phyloP scores from a whole-genome alignment of 1,284 basidiomycete genomes.

The Irpex sp. region DNA sequence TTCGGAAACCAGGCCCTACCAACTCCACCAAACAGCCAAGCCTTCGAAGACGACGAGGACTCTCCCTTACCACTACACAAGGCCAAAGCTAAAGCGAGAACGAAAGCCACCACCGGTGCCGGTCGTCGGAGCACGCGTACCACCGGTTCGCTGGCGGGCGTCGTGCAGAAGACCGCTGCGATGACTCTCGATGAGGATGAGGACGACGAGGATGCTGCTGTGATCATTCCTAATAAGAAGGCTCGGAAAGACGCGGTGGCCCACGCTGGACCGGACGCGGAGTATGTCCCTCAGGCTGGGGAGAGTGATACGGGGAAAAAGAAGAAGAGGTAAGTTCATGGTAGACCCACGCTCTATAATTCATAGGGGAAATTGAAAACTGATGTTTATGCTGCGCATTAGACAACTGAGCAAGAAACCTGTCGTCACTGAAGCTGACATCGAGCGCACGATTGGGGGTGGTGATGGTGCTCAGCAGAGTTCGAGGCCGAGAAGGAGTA shows the following conservation, averaged over 20 bases:
- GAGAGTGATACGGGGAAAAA: slow-evolving; percentile 36
- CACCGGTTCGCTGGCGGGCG: background rate
- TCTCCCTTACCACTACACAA: background rate
- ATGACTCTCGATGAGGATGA: slow-evolving; percentile 10
- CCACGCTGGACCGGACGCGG: slow-evolving; percentile 15
- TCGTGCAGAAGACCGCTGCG: slow-evolving; percentile 4
- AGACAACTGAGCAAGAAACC: slow-evolving; percentile 42
- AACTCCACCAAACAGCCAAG: background rate
- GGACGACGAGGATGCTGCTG: slow-evolving; percentile 27
- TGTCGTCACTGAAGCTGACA: slow-evolving; percentile 41
- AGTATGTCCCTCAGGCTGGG: slow-evolving; percentile 24
- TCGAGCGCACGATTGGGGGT: slow-evolving; percentile 25
- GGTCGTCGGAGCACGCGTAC: background rate
- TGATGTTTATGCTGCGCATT: background rate
- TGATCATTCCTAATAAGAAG: slow-evolving; percentile 29
- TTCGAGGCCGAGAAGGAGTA: slow-evolving; percentile 15
- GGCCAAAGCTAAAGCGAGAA: background rate
- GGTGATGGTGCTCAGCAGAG: slow-evolving; percentile 16
- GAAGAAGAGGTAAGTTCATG: slow-evolving; percentile 38
- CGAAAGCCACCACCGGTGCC: background rate
- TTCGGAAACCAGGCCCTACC: background rate
- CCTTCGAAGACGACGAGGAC: background rate
- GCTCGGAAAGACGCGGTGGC: slow-evolving; percentile 20
- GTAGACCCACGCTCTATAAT: background rate
- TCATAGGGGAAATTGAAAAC: background rate